Percentiles rank a stretch among this genome's conserved stretches.
phyloP scores from a whole-genome alignment of 148 eudicot species.

The Rhododendron molle region DNA sequence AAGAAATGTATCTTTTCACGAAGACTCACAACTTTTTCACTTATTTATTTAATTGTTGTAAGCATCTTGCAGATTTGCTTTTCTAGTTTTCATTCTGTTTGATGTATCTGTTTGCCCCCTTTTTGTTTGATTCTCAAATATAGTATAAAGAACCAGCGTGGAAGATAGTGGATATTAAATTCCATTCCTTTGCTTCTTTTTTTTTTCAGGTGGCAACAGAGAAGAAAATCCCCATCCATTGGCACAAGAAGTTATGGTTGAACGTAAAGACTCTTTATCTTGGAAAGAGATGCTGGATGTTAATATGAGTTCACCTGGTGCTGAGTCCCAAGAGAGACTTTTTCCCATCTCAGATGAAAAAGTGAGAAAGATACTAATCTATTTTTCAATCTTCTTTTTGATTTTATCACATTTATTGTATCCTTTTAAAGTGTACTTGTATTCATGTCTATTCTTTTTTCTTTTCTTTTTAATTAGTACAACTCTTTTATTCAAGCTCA shows the following conservation, averaged over 20 bases:
- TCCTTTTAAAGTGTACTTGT: background rate
- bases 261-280: conserved; percentile 8
- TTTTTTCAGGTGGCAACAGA: conserved; percentile 10
- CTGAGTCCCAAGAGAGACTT: conserved; percentile 10
- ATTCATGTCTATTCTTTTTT: background rate
- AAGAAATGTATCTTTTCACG: background rate
- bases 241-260: conserved; percentile 9
- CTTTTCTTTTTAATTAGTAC: background rate
- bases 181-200: background rate
- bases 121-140: background rate
- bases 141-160: background rate
- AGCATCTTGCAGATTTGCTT: background rate
- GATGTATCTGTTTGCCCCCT: background rate
- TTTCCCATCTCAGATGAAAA: background rate
- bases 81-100: background rate
- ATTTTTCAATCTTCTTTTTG: background rate
- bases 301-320: background rate
- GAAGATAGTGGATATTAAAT: background rate
- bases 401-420: background rate
- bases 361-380: background rate
- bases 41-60: background rate
- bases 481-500: background rate
- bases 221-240: background rate
- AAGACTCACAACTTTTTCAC: background rate
- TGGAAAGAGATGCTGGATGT: conserved; percentile 15